Base-by-base conservation (phyloP, 768 basidiomycete species). In the Kwoniella dendrophila region DNA sequence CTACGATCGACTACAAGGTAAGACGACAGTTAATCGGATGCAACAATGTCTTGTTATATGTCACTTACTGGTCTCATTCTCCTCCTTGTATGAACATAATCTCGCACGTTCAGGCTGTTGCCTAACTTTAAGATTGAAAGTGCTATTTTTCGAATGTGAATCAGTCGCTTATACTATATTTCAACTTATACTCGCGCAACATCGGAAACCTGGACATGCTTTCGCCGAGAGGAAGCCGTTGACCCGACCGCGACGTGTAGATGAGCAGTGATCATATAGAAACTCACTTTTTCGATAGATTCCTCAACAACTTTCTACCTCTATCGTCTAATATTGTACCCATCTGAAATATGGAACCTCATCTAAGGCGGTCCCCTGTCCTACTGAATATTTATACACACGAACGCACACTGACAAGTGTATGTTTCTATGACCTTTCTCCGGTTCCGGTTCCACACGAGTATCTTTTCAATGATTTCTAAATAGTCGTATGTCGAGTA, bases 71-170 rank as follows among this genome's bases (percentile, higher is more conserved):
- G 79, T 80, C 32, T 78, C 79, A 49, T 80, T 80, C 58, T 76
- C 79, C 65, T 80, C 79, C 59, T 80, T 80, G 70, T 75, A 80
- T 2, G 72, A 74, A 59, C 79, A 78, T 29, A 80, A 62, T 44
- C 79, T 66, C 2, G 79, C 79, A 18, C 76, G 47, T 34, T 70
- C 75, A 1, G 79, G 79, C 50, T 80, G 76, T 58, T 80, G 79
- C 45, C 66, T 61, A 20, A 78, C 66, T 27, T 56, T 65, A 20
- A 76, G 53, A n/a, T 45, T 43, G 55, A 64, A 73, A 18, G 53
- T 54, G 26, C 56, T 64, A 29, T 45, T 22, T 18, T 5, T 40
- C 22, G 18, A n/a, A n/a, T n/a, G n/a, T n/a, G n/a, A n/a, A n/a
- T n/a, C n/a, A n/a, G n/a, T n/a, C n/a, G n/a, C n/a, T n/a, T n/a